Percentiles rank a stretch among this genome's conserved stretches.
Conservation (phyloP, 352 stramenopile genomes). For the Phytophthora meadii region DNA sequence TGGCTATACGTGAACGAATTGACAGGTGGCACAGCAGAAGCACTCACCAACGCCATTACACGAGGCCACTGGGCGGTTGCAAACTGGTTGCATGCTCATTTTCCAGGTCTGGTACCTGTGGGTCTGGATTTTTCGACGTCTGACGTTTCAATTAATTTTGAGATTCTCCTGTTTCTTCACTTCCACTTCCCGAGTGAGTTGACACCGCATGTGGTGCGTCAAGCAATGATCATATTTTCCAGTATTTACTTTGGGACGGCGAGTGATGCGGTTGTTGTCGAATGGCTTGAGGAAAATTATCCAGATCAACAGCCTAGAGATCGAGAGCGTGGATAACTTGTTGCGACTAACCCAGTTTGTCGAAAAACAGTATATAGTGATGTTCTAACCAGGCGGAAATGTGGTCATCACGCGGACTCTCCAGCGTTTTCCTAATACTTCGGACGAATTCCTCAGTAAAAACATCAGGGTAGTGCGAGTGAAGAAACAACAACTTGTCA, state of each 20-base stretch:
- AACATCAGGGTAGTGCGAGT: slow-evolving; percentile 10
- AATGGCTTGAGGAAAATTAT: not conserved
- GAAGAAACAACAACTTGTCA: slow-evolving; percentile 13
- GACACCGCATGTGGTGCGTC: not conserved
- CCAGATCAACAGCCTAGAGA: not conserved
- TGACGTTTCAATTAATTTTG: not conserved
- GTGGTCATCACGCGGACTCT: not conserved
- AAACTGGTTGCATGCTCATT: slow-evolving; percentile 1
- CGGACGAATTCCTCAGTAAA: slow-evolving; percentile 20
- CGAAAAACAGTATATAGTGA: too few relatives aligned
- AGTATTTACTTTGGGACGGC: not conserved
- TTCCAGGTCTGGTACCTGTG: not conserved
- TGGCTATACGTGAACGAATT: not conserved
- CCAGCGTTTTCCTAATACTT: slow-evolving; percentile 7
- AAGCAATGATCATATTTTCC: not conserved
- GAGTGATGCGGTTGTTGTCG: not conserved
- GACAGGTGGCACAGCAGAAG: not conserved
- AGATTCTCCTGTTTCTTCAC: slow-evolving; percentile 1
- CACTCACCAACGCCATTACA: not conserved
- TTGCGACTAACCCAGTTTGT: too few relatives aligned
- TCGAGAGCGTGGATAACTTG: too few relatives aligned
- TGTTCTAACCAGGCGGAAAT: not conserved
- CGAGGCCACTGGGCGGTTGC: not conserved
- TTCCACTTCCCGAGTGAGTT: not conserved
- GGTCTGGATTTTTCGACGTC: not conserved